phyloP scores from a whole-genome alignment of 2,329 filamentous ascomycete species.

The Cercospora sojina region DNA sequence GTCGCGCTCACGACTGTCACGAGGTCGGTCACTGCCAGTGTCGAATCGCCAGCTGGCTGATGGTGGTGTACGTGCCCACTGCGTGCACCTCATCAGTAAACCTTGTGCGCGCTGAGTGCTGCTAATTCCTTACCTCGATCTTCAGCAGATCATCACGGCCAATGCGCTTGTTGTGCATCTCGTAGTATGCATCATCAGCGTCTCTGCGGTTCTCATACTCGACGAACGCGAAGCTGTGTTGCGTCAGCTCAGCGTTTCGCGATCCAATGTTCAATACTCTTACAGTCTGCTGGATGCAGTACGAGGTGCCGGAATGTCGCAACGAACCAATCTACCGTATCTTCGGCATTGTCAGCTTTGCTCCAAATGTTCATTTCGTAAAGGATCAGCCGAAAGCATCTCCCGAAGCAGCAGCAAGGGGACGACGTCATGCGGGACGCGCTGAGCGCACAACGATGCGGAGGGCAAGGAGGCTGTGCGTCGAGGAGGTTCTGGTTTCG shows the following conservation, averaged over 20 bases:
- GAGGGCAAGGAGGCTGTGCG: background rate
- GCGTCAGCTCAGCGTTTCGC: constrained; percentile 41
- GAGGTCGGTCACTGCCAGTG: constrained; percentile 59
- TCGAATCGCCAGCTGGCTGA: constrained; percentile 99
- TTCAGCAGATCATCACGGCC: constrained; percentile 93
- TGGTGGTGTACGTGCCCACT: constrained; percentile 98
- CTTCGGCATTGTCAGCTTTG: constrained; percentile 57
- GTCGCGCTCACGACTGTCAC: constrained; percentile 52
- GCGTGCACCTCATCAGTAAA: constrained; percentile 26
- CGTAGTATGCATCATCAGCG: constrained; percentile 97
- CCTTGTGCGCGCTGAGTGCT: background rate
- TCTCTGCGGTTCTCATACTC: constrained; percentile 98
- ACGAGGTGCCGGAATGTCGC: constrained; percentile 94
- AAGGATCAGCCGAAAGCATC: background rate
- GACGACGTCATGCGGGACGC: background rate
- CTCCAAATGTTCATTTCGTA: background rate
- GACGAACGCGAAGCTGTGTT: constrained; percentile 83
- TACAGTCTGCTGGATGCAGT: constrained; percentile 93
- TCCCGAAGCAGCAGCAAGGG: background rate
- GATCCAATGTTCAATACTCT: constrained; percentile 47
- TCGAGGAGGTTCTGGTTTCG: constrained; percentile 3
- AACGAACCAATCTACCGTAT: constrained; percentile 96
- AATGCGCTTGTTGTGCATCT: constrained; percentile 99
- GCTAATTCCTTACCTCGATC: constrained; percentile 73
- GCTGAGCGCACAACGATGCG: background rate